phyloP scores from a whole-genome alignment of 768 basidiomycete genomes.

The Xerocomellus dryophilus region DNA sequence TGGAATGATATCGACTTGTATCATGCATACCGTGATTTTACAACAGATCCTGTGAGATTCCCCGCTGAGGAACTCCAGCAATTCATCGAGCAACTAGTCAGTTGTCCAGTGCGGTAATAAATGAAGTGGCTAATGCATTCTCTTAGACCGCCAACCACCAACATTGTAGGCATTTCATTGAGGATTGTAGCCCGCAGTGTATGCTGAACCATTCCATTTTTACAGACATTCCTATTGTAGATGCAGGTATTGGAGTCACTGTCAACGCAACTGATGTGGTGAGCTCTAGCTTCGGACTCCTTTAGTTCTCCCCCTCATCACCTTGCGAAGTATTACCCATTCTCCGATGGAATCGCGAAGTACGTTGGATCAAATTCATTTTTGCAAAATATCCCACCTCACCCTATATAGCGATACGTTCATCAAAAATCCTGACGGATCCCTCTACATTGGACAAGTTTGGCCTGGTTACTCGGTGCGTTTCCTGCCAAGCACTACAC shows the following conservation, averaged over 20 bases:
- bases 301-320: neutral
- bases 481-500: neutral
- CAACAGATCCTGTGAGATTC: constrained; percentile 62
- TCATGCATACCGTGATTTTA: constrained; percentile 66
- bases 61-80: constrained; percentile 49
- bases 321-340: constrained; percentile 59
- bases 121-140: constrained; percentile 1
- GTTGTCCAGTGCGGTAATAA: constrained; percentile 17
- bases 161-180: constrained; percentile 22
- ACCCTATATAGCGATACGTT: constrained; percentile 51
- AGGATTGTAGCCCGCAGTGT: neutral
- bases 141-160: constrained; percentile 27
- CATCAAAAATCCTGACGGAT: constrained; percentile 72
- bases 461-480: constrained; percentile 74
- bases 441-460: constrained; percentile 69
- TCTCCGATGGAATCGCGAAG: constrained; percentile 58
- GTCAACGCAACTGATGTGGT: constrained; percentile 63
- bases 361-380: constrained; percentile 28
- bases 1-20: constrained; percentile 81
- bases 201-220: neutral
- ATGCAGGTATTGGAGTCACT: constrained; percentile 57
- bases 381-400: neutral
- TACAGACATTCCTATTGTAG: constrained; percentile 67
- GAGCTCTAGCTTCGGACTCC: constrained; percentile 22
- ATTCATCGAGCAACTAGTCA: constrained; percentile 57